These are phyloP conservation scores for Metarhizium album DNA, from an alignment of 2,329 filamentous ascomycete genomes.

Conservation along the genomic window DNA sequence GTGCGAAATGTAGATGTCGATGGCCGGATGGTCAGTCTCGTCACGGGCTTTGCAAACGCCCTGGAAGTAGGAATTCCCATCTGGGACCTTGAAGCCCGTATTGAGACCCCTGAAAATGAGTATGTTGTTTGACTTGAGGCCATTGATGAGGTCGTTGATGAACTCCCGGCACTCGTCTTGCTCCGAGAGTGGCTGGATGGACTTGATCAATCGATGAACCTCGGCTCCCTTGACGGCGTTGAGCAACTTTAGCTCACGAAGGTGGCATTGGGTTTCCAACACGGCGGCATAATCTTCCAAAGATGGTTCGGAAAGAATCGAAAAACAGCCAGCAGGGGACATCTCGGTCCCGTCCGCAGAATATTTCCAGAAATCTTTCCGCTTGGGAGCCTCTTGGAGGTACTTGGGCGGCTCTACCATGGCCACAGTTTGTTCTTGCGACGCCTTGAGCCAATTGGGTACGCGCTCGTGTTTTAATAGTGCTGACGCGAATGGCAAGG, in stretches of 20 bases:
- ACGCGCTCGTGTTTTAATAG: background rate
- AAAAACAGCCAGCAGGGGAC: slow-evolving; percentile 19
- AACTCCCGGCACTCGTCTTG: slow-evolving; percentile 11
- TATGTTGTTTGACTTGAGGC: slow-evolving; percentile 15
- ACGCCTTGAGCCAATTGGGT: background rate
- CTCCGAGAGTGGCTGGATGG: slow-evolving; percentile 12
- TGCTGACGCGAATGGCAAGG: background rate
- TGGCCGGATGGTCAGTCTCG: slow-evolving; percentile 5
- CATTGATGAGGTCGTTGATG: slow-evolving; percentile 16
- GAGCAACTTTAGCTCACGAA: slow-evolving; percentile 21
- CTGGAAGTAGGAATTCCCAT: slow-evolving; percentile 22
- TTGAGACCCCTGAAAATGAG: slow-evolving; percentile 23
- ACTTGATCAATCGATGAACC: slow-evolving; percentile 15
- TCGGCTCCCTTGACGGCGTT: slow-evolving; percentile 18
- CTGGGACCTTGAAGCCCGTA: slow-evolving; percentile 23
- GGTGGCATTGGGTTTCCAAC: slow-evolving; percentile 19
- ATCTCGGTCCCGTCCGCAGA: slow-evolving; percentile 17
- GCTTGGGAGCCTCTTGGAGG: slow-evolving; percentile 12
- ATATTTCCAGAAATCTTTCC: slow-evolving; percentile 21
- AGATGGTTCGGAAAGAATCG: slow-evolving; percentile 18
- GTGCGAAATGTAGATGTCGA: slow-evolving; percentile 26
- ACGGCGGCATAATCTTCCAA: slow-evolving; percentile 19
- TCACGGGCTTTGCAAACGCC: slow-evolving; percentile 16
- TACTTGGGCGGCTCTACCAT: slow-evolving; percentile 14
- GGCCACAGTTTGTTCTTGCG: slow-evolving; percentile 10